Base-by-base conservation (phyloP, 139 green algal species). In the Chlamydomonas sp. region DNA sequence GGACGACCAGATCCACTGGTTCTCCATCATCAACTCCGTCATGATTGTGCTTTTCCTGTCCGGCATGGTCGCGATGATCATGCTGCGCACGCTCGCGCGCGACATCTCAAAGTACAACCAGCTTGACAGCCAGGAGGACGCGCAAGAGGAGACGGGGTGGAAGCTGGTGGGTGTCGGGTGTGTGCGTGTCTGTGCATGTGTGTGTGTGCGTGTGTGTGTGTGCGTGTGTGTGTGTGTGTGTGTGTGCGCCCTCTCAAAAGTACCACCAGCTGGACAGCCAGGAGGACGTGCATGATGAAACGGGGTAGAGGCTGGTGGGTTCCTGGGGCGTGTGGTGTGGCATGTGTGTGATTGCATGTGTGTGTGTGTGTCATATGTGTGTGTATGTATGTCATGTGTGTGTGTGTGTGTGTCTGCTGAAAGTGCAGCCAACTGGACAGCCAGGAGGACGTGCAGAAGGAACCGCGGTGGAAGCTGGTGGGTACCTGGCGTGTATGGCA, bases 11-110 rank as follows among this genome's bases (percentile, higher is more conserved):
- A 96, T 98, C 71, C 94, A 98, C 81, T 98, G 94, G 94, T 99
- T 99, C 83, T 94, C 85, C 54, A 97, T 99, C 81, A 90, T 99
- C 62, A 99, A 99, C 85, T 93, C 81, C n/a, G 78, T 97, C 39
- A 97, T 99, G 93, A 98, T 99, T 60, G 94, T 99, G 68, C 81
- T 99, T 5, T 98, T 99, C 87, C 85, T 99, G 35, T 87, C 82
- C 1, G 95, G 89, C 70, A 99, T 99, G 93, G 90, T 98, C 22
- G 95, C 93, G 54, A 96, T 99, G 88, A 99, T 99, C 84, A 97
- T 99, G 89, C 79, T 97, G 77, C 83, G 95, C 64, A 97, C 90
- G 2, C 85, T 99, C 65, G 85, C 89, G 69, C 81, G 91, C 22
- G 93, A 98, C 73, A 98, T 98, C 76, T 88, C 86, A 10, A 91